Percentiles rank a stretch among this genome's conserved stretches.
Conservation (phyloP, 495 filamentous ascomycete genomes). For the Neurospora sp. region DNA sequence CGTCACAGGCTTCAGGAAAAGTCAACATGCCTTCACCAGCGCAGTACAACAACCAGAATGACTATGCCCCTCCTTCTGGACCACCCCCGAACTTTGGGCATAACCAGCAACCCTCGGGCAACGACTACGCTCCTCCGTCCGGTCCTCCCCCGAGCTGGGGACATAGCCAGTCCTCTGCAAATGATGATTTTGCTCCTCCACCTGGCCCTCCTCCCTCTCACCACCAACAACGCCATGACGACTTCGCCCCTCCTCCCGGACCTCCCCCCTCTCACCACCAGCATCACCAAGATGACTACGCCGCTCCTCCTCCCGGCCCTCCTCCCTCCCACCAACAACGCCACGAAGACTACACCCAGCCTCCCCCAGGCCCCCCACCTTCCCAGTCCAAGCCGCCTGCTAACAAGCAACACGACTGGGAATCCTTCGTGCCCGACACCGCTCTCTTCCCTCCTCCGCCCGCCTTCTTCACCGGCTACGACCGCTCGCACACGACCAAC, state of each 20-base stretch:
- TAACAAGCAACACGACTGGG: conserved; percentile 61
- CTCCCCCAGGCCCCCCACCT: conserved; percentile 40
- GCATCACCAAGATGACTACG: conserved; percentile 5
- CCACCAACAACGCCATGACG: conserved; percentile 4
- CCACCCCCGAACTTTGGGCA: neutral
- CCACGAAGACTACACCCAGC: conserved; percentile 18
- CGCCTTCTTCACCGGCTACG: conserved; percentile 48
- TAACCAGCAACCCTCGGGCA: neutral
- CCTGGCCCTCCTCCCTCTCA: conserved; percentile 23
- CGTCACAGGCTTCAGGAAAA: conserved; percentile 8
- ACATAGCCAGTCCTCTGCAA: neutral
- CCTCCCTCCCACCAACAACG: conserved; percentile 18
- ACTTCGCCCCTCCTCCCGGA: conserved; percentile 5
- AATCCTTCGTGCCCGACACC: conserved; percentile 66
- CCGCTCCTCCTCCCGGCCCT: conserved; percentile 23
- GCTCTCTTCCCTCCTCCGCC: conserved; percentile 77
- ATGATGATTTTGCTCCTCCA: conserved; percentile 24
- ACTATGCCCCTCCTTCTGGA: conserved; percentile 2
- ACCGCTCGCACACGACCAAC: conserved; percentile 62
- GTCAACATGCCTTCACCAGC: conserved; percentile 6
- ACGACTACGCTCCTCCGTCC: conserved; percentile 26
- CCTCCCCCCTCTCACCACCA: conserved; percentile 6
- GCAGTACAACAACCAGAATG: neutral
- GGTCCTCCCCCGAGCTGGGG: conserved; percentile 21
- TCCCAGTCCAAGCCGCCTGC: conserved; percentile 21